A percentile compares a stretch with the other conserved stretches of the same genome.
These are phyloP conservation scores for Neopestalotiopsis sp. DNA, from an alignment of 2,329 filamentous ascomycete species.

Conservation along the genomic window DNA sequence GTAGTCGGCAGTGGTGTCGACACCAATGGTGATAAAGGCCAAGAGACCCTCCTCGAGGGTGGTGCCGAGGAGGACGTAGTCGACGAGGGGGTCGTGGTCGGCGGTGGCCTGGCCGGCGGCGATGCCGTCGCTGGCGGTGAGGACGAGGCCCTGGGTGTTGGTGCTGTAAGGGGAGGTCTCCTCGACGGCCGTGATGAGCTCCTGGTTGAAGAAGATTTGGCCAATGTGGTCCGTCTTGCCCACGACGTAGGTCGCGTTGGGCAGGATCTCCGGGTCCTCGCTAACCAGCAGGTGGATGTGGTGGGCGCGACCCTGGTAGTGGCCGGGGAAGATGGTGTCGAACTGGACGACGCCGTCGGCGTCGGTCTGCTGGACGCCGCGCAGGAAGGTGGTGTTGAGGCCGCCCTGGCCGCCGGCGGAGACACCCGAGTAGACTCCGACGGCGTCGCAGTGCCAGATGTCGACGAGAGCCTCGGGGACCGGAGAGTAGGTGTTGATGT, in stretches of 20 bases:
- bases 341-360: constrained; percentile 53
- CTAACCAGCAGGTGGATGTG: constrained; percentile 46
- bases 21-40: constrained; percentile 55
- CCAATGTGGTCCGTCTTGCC: constrained; percentile 60
- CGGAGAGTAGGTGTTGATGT: constrained; percentile 41
- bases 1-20: constrained; percentile 43
- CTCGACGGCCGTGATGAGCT: constrained; percentile 55
- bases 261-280: constrained; percentile 38
- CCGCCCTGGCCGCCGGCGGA: constrained; percentile 35
- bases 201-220: constrained; percentile 66
- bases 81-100: constrained; percentile 59
- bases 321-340: constrained; percentile 50
- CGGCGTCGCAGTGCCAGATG: constrained; percentile 45
- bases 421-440: constrained; percentile 44
- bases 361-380: constrained; percentile 54
- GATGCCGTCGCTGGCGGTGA: constrained; percentile 57
- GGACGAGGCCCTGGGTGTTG: constrained; percentile 48
- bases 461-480: constrained; percentile 42
- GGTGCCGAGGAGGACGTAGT: constrained; percentile 63
- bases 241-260: constrained; percentile 54
- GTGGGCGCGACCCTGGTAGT: constrained; percentile 44
- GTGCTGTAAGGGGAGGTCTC: constrained; percentile 46
- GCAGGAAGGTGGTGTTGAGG: constrained; percentile 49
- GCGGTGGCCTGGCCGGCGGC: constrained; percentile 52
- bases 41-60: constrained; percentile 52